These are phyloP conservation scores for Magnaporthiopsis incrustans DNA, from an alignment of 2,329 filamentous ascomycete genomes.

Conservation along the genomic window DNA sequence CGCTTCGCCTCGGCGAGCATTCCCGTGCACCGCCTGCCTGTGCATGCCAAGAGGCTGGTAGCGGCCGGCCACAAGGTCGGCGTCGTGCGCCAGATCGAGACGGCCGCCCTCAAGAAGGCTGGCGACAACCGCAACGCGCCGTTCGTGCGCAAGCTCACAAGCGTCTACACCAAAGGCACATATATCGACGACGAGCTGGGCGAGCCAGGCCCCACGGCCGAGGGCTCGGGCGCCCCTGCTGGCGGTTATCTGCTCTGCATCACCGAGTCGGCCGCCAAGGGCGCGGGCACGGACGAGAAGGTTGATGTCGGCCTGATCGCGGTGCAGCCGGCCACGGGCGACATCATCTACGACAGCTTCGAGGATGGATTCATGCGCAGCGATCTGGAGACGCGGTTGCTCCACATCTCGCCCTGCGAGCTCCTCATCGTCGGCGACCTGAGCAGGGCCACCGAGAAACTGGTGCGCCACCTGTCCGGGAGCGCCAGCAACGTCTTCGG, in stretches of 20 bases:
- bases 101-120: constrained; percentile 88
- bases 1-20: constrained; percentile 95
- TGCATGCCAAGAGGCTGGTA: constrained; percentile 90
- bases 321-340: constrained; percentile 90
- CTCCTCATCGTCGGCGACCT: constrained; percentile 88
- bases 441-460: constrained; percentile 84
- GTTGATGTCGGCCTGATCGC: constrained; percentile 88
- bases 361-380: constrained; percentile 97
- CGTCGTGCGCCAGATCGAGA: constrained; percentile 89
- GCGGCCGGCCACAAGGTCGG: constrained; percentile 93
- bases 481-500: constrained; percentile 89
- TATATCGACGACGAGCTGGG: constrained; percentile 85
- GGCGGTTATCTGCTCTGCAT: constrained; percentile 92
- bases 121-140: constrained; percentile 91
- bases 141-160: constrained; percentile 87
- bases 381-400: constrained; percentile 87
- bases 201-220: constrained; percentile 51
- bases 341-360: constrained; percentile 92
- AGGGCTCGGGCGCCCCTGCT: constrained; percentile 39
- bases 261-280: constrained; percentile 73
- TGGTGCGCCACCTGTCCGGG: constrained; percentile 81
- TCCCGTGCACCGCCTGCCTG: constrained; percentile 80
- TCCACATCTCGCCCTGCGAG: constrained; percentile 94
- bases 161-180: constrained; percentile 95
- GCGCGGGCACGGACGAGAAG: constrained; percentile 80